These are phyloP conservation scores for Oryza nivara DNA, from an alignment of 176 grass and related monocot species.

Conservation along the genomic window DNA sequence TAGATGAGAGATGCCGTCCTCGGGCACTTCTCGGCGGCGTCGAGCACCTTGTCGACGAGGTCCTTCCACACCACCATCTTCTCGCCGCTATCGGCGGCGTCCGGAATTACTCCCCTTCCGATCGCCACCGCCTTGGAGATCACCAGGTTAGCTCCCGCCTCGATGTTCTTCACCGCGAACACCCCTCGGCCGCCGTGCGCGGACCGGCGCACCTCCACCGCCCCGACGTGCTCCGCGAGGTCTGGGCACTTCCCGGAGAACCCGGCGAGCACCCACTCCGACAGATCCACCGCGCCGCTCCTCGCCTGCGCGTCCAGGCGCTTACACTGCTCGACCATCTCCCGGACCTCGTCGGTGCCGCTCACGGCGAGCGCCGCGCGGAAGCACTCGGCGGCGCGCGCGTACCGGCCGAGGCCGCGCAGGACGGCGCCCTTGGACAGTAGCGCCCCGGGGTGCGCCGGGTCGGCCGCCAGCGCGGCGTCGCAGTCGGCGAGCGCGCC, in stretches of 20 bases:
- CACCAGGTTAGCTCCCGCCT: slow-evolving; percentile 59
- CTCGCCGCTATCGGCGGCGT: slow-evolving; percentile 47
- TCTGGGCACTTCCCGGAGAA: slow-evolving; percentile 67
- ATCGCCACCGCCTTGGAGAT: slow-evolving; percentile 66
- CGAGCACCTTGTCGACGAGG: slow-evolving; percentile 76
- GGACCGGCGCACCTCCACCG: slow-evolving; percentile 66
- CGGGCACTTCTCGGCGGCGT: slow-evolving; percentile 60
- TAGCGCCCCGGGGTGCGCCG: slow-evolving; percentile 56
- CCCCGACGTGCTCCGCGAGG: slow-evolving; percentile 69
- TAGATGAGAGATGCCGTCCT: slow-evolving; percentile 63
- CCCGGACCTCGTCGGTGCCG: slow-evolving; percentile 43
- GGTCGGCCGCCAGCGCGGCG: slow-evolving; percentile 54
- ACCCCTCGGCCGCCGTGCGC: slow-evolving; percentile 57
- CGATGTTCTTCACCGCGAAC: slow-evolving; percentile 64
- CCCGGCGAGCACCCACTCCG: slow-evolving; percentile 64
- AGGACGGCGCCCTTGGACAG: slow-evolving; percentile 74
- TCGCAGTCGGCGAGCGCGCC: slow-evolving; percentile 69
- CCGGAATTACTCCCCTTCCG: slow-evolving; percentile 71
- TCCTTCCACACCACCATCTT: slow-evolving; percentile 96
- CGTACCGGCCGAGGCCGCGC: slow-evolving; percentile 60
- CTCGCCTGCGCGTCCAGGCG: slow-evolving; percentile 66
- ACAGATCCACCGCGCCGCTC: slow-evolving; percentile 68
- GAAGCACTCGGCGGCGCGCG: slow-evolving; percentile 61
- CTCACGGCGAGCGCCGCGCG: slow-evolving; percentile 35
- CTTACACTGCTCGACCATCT: slow-evolving; percentile 53